These are phyloP conservation scores for Colletotrichum tofieldiae DNA, from an alignment of 2,329 filamentous ascomycete genomes.

Conservation along the genomic window DNA sequence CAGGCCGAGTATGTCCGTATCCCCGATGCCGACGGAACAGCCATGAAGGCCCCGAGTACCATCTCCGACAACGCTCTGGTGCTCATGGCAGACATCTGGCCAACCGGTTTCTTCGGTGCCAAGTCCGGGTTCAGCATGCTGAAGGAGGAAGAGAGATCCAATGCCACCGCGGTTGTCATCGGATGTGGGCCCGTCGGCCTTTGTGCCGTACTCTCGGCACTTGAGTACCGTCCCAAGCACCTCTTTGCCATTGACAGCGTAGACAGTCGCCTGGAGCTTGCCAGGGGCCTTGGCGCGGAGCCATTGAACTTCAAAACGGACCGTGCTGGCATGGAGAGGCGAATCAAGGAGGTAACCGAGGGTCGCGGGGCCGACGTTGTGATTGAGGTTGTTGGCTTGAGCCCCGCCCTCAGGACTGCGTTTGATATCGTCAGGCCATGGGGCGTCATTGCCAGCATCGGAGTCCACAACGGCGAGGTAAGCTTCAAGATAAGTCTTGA, in stretches of 20 bases:
- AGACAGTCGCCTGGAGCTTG: conserved; percentile 80
- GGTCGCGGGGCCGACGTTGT: conserved; percentile 90
- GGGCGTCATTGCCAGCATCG: conserved; percentile 82
- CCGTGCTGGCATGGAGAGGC: conserved; percentile 74
- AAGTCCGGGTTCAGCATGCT: conserved; percentile 81
- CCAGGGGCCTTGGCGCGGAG: conserved; percentile 82
- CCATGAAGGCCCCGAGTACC: conserved; percentile 77
- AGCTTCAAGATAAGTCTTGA: conserved; percentile 40
- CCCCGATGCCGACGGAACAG: conserved; percentile 85
- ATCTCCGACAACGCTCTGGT: conserved; percentile 84
- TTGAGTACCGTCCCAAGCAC: conserved; percentile 82
- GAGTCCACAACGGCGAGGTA: conserved; percentile 82
- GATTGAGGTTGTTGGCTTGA: conserved; percentile 83
- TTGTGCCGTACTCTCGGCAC: conserved; percentile 84
- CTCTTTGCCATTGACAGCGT: conserved; percentile 87
- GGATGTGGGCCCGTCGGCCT: conserved; percentile 91
- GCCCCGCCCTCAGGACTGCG: conserved; percentile 77
- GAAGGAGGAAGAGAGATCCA: conserved; percentile 69
- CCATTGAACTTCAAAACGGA: conserved; percentile 84
- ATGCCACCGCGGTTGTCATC: conserved; percentile 83
- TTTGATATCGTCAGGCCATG: conserved; percentile 82
- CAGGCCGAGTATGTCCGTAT: conserved; percentile 89
- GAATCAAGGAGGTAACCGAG: conserved; percentile 82
- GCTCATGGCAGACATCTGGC: conserved; percentile 95
- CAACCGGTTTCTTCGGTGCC: conserved; percentile 88